A percentile compares a stretch with the other conserved stretches of the same genome.
Conservation (phyloP, 768 basidiomycete genomes). For the Russula ochroleuca region DNA sequence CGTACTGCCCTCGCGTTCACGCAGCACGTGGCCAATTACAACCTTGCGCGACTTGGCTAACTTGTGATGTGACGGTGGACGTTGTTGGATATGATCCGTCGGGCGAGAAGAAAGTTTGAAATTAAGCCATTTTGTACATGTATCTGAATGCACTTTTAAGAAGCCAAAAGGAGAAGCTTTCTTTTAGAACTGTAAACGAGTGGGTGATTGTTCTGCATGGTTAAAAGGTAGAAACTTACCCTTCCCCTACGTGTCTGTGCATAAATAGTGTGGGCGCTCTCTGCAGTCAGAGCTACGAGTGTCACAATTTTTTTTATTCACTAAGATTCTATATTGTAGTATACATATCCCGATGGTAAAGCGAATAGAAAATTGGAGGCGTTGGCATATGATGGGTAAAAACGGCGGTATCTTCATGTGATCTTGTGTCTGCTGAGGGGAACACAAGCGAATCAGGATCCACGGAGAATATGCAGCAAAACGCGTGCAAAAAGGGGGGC, state of each 20-base stretch:
- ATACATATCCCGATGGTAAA: slow-evolving; percentile 6
- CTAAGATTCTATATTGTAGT: slow-evolving; percentile 2
- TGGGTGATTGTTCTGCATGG: neutral
- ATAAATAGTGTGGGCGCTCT: neutral
- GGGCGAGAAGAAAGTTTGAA: slow-evolving; percentile 10
- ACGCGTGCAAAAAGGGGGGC: neutral
- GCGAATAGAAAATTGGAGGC: neutral
- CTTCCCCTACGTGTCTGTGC: neutral
- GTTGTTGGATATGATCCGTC: slow-evolving; percentile 11
- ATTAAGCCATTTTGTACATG: slow-evolving; percentile 8
- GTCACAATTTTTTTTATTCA: neutral
- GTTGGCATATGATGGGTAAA: neutral
- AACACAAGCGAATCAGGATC: neutral
- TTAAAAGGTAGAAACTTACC: neutral
- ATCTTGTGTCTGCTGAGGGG: neutral
- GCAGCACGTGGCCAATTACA: slow-evolving; percentile 71
- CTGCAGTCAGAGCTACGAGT: neutral
- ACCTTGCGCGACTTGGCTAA: slow-evolving; percentile 60
- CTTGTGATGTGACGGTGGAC: slow-evolving; percentile 37
- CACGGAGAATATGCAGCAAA: neutral
- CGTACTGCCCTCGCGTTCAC: neutral
- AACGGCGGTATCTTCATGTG: neutral
- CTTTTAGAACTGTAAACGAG: slow-evolving; percentile 6
- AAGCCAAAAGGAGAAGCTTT: neutral
- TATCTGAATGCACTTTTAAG: slow-evolving; percentile 5